A percentile compares a stretch with the other conserved stretches of the same genome.
Evolutionary conservation across 495 filamentous ascomycete species (phyloP).

Genomic region (Tuber microsphaerosporum): DNA sequence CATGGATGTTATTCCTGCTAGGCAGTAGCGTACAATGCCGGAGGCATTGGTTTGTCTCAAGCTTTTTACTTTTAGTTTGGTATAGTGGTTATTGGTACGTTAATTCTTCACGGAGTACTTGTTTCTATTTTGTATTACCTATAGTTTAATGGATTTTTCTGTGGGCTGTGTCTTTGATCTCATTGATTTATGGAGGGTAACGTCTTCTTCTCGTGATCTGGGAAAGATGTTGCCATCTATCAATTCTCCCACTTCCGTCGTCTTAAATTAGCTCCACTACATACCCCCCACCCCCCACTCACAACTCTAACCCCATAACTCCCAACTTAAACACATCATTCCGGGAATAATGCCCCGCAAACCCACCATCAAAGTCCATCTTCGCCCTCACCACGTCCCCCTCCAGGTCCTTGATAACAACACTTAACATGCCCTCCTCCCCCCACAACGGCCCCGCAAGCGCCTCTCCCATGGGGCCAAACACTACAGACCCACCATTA

Average conservation of each 20-base stretch:
- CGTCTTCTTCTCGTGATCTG: no score
- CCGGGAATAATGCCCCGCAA: constrained; percentile 43
- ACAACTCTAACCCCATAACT: constrained; percentile 33
- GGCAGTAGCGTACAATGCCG: no score
- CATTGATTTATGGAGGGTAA: no score
- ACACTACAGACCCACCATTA: constrained; percentile 74
- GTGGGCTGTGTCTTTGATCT: no score
- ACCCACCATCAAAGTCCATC: constrained; percentile 49
- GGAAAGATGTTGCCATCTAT: neutral
- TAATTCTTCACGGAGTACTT: no score
- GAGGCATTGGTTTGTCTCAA: no score
- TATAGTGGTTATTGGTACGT: no score
- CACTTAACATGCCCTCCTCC: constrained; percentile 50
- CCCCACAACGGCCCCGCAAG: constrained; percentile 73
- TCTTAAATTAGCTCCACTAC: neutral
- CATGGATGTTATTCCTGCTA: no score
- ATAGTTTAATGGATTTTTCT: no score
- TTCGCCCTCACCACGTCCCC: constrained; percentile 47
- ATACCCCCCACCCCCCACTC: neutral
- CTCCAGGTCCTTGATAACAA: constrained; percentile 51
- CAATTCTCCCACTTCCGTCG: neutral
- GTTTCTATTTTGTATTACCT: no score
- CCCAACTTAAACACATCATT: constrained; percentile 29
- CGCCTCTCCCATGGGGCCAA: constrained; percentile 70
- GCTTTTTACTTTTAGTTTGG: no score